Evolutionary conservation across 495 filamentous ascomycete genomes (phyloP), one percentile per base, ranked within the genome.

Genomic region (Terfezia boudieri): DNA sequence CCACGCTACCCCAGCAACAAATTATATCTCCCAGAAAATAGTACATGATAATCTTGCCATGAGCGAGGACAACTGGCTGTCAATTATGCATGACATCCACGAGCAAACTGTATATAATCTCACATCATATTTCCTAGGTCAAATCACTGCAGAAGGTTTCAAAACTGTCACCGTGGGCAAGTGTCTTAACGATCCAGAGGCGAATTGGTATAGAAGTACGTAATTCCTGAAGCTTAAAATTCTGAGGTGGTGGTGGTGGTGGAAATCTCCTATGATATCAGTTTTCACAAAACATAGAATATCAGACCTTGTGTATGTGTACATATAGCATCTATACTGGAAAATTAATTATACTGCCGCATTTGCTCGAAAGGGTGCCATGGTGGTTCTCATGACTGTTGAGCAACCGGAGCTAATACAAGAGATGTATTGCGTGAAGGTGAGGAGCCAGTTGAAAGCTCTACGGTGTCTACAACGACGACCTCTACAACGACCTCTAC

Each of bases 81-180:
- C 68, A 0, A 73, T 73, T 51, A 57, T 65, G 6, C 81, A 85
- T 58, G 81, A 85, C 59, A 77, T 81, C 14, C 76, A 80, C 54
- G 69, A 80, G 20, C 78, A 81, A 63, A 81, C 79, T 2, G 80
- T 79, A 8, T 68, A 76, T 50, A 82, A 81, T 52, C 68, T 85
- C 54, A 79, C 80, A 0, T 70, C 72, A 35, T 77, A 80, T 62
- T 80, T 80, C 72, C 64, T 84, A 22, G 67, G 74, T 51, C 66
- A 67, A 17, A 69, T 79, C 37, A 59, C 63, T 20, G 58, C 61
- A 8, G 68, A 73, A 20, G 77, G 78, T 0, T 83, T 66, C 55
- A 64, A 55, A 52, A 60, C 62, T 50, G 70, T 72, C 8, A 70
- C 71, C 3, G 71, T 65, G 36, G 71, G 65, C 37, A 56, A 61